phyloP scores from a whole-genome alignment of 495 filamentous ascomycete genomes.

The Aspergillus kassunensis region DNA sequence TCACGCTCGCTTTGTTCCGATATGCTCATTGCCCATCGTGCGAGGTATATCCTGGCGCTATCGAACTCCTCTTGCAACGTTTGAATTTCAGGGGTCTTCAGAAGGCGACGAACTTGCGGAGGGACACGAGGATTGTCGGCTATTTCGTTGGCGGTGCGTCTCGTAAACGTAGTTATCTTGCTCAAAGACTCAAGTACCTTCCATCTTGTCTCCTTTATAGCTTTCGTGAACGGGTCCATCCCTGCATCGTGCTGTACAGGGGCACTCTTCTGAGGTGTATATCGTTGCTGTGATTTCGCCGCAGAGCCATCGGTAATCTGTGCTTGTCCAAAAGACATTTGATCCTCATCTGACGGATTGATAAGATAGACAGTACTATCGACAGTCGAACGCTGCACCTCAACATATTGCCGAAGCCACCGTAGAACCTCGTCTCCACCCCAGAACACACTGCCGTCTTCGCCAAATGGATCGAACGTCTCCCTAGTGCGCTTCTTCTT shows the following conservation, averaged over 20 bases:
- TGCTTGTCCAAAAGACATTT: constrained; percentile 65
- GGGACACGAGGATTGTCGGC: constrained; percentile 85
- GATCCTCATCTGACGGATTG: constrained; percentile 81
- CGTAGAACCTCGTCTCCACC: constrained; percentile 93
- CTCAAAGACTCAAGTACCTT: constrained; percentile 91
- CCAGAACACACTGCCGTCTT: constrained; percentile 86
- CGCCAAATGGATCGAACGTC: constrained; percentile 85
- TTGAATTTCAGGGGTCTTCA: constrained; percentile 92
- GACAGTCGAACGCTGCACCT: constrained; percentile 73
- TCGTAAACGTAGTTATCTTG: constrained; percentile 92
- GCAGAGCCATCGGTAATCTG: constrained; percentile 30
- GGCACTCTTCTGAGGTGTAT: constrained; percentile 27
- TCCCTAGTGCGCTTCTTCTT: constrained; percentile 80
- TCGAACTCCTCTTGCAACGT: constrained; percentile 96
- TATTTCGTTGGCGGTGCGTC: constrained; percentile 86
- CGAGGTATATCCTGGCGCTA: constrained; percentile 87
- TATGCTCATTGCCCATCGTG: constrained; percentile 97
- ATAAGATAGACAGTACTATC: constrained; percentile 89
- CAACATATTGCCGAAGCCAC: constrained; percentile 82
- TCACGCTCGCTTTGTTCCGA: constrained; percentile 93
- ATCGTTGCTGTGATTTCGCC: constrained; percentile 31
- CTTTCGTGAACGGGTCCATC: constrained; percentile 96
- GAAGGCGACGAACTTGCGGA: constrained; percentile 76
- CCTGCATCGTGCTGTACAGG: constrained; percentile 55
- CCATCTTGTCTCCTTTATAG: constrained; percentile 93